Conservation (phyloP, 352 stramenopile species). For the Phytopythium sindhum region DNA sequence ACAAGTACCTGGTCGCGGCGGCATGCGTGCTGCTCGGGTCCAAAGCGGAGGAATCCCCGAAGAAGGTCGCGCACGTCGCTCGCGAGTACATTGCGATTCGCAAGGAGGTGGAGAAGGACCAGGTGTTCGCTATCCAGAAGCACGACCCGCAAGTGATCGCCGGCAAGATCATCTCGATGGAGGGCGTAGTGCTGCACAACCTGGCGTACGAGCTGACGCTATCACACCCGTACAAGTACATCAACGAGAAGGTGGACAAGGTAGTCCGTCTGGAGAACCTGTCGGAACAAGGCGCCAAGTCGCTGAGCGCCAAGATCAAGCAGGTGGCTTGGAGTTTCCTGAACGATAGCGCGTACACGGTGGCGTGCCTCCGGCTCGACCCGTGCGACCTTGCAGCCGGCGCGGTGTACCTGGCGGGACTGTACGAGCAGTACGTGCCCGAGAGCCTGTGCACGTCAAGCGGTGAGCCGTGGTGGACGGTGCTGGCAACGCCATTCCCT, state of each 20-base stretch:
- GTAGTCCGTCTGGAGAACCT: constrained; percentile 65
- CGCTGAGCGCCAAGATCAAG: constrained; percentile 75
- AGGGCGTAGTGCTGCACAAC: constrained; percentile 78
- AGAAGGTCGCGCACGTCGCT: constrained; percentile 76
- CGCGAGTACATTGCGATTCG: constrained; percentile 70
- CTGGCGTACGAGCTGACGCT: constrained; percentile 84
- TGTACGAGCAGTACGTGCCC: constrained; percentile 82
- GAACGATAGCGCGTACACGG: constrained; percentile 86
- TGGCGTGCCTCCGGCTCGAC: constrained; percentile 75
- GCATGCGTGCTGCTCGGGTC: constrained; percentile 79
- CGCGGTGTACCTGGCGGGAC: constrained; percentile 77
- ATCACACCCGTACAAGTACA: constrained; percentile 82
- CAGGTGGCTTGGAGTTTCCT: constrained; percentile 87
- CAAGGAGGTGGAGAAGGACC: constrained; percentile 69
- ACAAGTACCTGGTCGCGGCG: constrained; percentile 81
- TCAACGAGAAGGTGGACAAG: constrained; percentile 86
- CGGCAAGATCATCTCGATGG: constrained; percentile 81
- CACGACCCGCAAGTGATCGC: constrained; percentile 64
- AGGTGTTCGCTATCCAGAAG: constrained; percentile 77
- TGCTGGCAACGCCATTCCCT: constrained; percentile 57
- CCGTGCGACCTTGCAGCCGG: constrained; percentile 67
- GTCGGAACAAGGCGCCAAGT: constrained; percentile 44
- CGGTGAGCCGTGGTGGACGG: constrained; percentile 70
- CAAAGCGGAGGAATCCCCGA: constrained; percentile 81
- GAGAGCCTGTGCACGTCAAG: constrained; percentile 47